A percentile compares a stretch with the other conserved stretches of the same genome.
Evolutionary conservation across 306 rosid species (phyloP).

Genomic region (Mucuna pruriens): DNA sequence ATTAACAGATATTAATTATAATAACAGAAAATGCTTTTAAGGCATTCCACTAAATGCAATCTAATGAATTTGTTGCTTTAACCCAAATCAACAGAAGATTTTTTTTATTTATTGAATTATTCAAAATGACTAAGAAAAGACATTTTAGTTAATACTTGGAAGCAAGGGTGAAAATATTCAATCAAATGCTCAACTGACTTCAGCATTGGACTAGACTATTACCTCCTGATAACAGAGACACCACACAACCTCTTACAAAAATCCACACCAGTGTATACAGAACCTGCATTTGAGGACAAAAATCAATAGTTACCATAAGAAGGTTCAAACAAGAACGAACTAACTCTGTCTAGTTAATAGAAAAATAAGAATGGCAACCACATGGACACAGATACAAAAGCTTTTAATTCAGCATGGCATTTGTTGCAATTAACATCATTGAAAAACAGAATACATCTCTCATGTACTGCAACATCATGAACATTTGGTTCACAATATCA

Average conservation of each 20-base stretch:
- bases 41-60: neutral
- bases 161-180: slow-evolving; percentile 23
- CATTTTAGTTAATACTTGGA: slow-evolving; percentile 21
- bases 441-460: neutral
- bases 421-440: slow-evolving; percentile 1
- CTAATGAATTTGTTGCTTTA: slow-evolving; percentile 11
- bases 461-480: neutral
- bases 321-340: neutral
- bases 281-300: slow-evolving; percentile 60
- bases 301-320: slow-evolving; percentile 17
- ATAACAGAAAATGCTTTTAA: slow-evolving; percentile 4
- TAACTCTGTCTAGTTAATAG: neutral
- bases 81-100: neutral
- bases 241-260: slow-evolving; percentile 98
- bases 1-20: slow-evolving; percentile 16
- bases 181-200: slow-evolving; percentile 1
- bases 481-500: slow-evolving; percentile 7
- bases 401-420: neutral
- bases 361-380: slow-evolving; percentile 15
- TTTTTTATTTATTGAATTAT: neutral
- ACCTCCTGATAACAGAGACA: slow-evolving; percentile 97
- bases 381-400: neutral
- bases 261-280: slow-evolving; percentile 96
- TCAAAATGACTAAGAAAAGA: neutral
- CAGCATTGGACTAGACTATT: slow-evolving; percentile 31